phyloP scores from a whole-genome alignment of 129 eudicot genomes.

The Flaveria sonorensis region DNA sequence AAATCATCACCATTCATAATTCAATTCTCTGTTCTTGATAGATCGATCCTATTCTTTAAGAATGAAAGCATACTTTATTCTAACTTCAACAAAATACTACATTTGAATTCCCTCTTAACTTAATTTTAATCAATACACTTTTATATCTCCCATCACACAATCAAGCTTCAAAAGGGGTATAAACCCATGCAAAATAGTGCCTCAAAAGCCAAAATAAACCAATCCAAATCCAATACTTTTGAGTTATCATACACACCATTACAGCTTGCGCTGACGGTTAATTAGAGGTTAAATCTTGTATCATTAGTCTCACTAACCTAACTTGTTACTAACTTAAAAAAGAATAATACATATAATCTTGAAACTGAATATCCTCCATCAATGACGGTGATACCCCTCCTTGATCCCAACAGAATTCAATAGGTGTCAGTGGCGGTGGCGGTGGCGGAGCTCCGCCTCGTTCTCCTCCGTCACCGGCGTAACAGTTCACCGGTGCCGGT shows the following conservation, averaged over 20 bases:
- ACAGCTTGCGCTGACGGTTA: not conserved
- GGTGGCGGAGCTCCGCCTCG: no score
- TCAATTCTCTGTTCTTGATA: no score
- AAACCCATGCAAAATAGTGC: not conserved
- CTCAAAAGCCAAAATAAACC: not conserved
- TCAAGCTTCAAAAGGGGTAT: not conserved
- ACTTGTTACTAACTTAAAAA: not conserved
- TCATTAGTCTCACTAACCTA: no score
- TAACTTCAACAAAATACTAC: no score
- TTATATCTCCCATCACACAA: not conserved
- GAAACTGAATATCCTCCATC: not conserved
- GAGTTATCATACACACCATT: not conserved
- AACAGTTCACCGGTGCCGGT: not conserved
- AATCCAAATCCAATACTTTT: not conserved
- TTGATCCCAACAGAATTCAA: not conserved
- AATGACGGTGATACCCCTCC: not conserved
- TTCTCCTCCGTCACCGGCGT: not conserved
- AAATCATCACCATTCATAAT: no score
- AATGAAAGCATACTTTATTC: no score
- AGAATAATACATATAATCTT: not conserved
- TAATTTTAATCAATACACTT: no score
- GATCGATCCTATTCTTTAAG: no score
- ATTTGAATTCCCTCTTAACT: no score
- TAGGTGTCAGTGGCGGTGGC: no score
- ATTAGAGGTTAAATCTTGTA: not conserved